phyloP scores from a whole-genome alignment of 129 eudicot genomes.

The Erigeron canadensis region DNA sequence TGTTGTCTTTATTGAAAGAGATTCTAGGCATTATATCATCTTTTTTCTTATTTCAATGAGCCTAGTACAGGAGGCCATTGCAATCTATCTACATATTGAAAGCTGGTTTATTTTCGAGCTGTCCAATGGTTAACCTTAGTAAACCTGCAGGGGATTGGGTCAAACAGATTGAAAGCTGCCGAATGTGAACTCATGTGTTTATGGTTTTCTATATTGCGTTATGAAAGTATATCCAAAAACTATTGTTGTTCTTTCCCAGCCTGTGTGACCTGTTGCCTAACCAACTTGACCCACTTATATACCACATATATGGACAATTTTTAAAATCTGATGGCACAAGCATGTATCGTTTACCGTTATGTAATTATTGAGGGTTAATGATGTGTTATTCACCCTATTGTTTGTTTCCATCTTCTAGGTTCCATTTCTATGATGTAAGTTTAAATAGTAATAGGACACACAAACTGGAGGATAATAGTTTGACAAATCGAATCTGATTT shows the following conservation, averaged over 20 bases:
- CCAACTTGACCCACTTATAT: background rate
- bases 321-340: conserved; percentile 4
- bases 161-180: background rate
- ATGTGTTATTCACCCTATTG: background rate
- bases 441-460: conserved; percentile 5
- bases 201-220: background rate
- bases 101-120: background rate
- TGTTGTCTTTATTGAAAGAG: background rate
- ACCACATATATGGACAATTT: background rate
- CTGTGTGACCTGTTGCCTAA: background rate
- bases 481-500: background rate
- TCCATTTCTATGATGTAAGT: background rate
- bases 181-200: background rate
- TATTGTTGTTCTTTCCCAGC: background rate
- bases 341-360: background rate
- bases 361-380: background rate
- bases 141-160: background rate
- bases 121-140: background rate
- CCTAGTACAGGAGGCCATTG: background rate
- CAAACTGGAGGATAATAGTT: conserved; percentile 14
- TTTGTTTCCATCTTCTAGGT: conserved; percentile 5
- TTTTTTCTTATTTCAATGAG: background rate
- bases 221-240: background rate
- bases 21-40: background rate
- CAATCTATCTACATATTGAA: background rate